These are phyloP conservation scores for Bipolaris gigantea DNA, from an alignment of 2,329 filamentous ascomycete genomes.

Conservation along the genomic window DNA sequence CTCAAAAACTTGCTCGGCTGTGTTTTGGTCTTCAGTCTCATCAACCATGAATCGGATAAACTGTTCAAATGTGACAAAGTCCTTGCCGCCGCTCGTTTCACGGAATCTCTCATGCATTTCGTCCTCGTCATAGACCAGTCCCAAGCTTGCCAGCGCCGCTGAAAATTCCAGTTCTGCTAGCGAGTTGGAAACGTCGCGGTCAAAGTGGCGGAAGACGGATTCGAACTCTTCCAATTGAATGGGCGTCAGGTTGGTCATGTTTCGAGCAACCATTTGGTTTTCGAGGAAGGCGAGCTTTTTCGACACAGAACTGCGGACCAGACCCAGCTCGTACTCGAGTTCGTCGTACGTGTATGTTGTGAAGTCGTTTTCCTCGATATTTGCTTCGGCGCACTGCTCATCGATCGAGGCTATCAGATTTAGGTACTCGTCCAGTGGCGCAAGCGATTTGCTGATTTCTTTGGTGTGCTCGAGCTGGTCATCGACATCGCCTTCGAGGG, in stretches of 20 bases:
- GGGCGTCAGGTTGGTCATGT: slow-evolving; percentile 97
- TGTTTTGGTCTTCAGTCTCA: slow-evolving; percentile 98
- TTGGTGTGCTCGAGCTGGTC: slow-evolving; percentile 89
- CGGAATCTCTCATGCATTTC: slow-evolving; percentile 97
- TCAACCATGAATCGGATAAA: slow-evolving; percentile 99
- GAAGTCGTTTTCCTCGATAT: slow-evolving; percentile 99
- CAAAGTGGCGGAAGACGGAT: slow-evolving; percentile 96
- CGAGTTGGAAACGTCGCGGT: slow-evolving; percentile 87
- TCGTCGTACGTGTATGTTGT: slow-evolving; percentile 99
- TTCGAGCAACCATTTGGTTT: slow-evolving; percentile 96
- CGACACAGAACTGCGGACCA: slow-evolving; percentile 88
- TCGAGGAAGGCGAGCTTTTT: slow-evolving; percentile 97
- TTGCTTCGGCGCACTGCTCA: slow-evolving; percentile 88
- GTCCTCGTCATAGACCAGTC: slow-evolving; percentile 92
- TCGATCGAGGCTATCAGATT: slow-evolving; percentile 85
- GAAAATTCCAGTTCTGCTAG: slow-evolving; percentile 94
- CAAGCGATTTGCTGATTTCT: slow-evolving; percentile 79
- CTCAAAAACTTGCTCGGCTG: slow-evolving; percentile 96
- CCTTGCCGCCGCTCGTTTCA: slow-evolving; percentile 77
- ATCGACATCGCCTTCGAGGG: slow-evolving; percentile 95
- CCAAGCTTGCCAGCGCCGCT: slow-evolving; percentile 89
- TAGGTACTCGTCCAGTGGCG: slow-evolving; percentile 88
- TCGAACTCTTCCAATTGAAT: slow-evolving; percentile 99
- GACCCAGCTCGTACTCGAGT: slow-evolving; percentile 85
- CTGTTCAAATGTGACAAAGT: slow-evolving; percentile 92